These are phyloP conservation scores for Roridomyces roridus DNA, from an alignment of 768 basidiomycete genomes.

Conservation along the genomic window DNA sequence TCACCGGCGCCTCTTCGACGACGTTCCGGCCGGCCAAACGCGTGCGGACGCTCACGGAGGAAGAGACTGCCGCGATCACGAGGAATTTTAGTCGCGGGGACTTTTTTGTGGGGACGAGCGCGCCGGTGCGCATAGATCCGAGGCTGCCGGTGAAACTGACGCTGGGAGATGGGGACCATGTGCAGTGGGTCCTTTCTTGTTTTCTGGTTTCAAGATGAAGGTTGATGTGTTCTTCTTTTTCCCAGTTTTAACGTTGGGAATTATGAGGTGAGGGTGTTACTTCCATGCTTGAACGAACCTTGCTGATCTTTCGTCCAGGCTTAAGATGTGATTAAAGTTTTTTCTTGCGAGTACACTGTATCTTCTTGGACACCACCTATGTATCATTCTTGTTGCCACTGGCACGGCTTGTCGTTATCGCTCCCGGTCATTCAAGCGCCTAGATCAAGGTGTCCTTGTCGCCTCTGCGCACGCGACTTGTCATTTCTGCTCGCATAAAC, in stretches of 20 bases:
- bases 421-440: no score
- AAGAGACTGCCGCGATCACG: constrained; percentile 84
- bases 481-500: no score
- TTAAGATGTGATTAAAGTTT: no score
- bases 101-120: constrained; percentile 82
- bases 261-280: constrained; percentile 11
- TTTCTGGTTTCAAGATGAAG: background rate
- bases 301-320: no score
- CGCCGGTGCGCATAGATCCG: constrained; percentile 84
- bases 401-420: no score
- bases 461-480: no score
- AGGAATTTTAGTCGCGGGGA: constrained; percentile 83
- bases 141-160: constrained; percentile 80
- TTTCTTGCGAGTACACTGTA: no score
- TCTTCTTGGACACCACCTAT: no score
- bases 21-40: constrained; percentile 84
- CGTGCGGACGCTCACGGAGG: constrained; percentile 80
- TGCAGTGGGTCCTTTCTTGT: constrained; percentile 46
- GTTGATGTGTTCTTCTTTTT: background rate
- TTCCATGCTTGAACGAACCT: no score
- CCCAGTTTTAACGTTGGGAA: constrained; percentile 25
- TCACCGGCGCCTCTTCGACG: constrained; percentile 72
- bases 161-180: constrained; percentile 82
- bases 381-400: no score
- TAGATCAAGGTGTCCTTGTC: no score